These are phyloP conservation scores for Salix udensis DNA, from an alignment of 345 rosid genomes.

Conservation along the genomic window DNA sequence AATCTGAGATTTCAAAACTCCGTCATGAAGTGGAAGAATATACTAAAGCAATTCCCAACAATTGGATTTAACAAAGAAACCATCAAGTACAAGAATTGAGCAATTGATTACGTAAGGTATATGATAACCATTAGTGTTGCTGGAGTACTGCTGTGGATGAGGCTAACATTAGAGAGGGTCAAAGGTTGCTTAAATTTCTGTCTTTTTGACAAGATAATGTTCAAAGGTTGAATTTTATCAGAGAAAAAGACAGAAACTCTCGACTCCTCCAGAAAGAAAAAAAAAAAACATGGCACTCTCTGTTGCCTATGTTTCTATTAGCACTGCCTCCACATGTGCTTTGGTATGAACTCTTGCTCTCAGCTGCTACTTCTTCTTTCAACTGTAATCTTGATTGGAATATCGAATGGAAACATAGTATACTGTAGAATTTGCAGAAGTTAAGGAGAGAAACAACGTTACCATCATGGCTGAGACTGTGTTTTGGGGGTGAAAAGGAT, in stretches of 20 bases:
- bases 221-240: too few relatives aligned
- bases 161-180: background rate
- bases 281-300: too few relatives aligned
- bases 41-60: constrained; percentile 96
- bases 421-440: background rate
- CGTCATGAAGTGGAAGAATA: constrained; percentile 70
- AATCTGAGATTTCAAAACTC: constrained; percentile 39
- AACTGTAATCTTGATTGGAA: background rate
- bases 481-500: too few relatives aligned
- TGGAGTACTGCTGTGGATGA: background rate
- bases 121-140: background rate
- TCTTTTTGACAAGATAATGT: background rate
- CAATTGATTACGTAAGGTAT: constrained; percentile 13
- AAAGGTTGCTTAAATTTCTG: background rate
- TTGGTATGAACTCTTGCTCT: background rate
- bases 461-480: background rate
- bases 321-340: too few relatives aligned
- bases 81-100: constrained; percentile 79
- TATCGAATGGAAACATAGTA: background rate
- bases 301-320: background rate
- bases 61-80: constrained; percentile 89
- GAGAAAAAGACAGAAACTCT: background rate
- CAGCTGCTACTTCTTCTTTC: background rate
- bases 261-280: background rate
- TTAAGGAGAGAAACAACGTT: background rate